A percentile compares a stretch with the other conserved stretches of the same genome.
These are phyloP conservation scores for Leccinum boreale DNA, from an alignment of 768 basidiomycete species.

Conservation along the genomic window DNA sequence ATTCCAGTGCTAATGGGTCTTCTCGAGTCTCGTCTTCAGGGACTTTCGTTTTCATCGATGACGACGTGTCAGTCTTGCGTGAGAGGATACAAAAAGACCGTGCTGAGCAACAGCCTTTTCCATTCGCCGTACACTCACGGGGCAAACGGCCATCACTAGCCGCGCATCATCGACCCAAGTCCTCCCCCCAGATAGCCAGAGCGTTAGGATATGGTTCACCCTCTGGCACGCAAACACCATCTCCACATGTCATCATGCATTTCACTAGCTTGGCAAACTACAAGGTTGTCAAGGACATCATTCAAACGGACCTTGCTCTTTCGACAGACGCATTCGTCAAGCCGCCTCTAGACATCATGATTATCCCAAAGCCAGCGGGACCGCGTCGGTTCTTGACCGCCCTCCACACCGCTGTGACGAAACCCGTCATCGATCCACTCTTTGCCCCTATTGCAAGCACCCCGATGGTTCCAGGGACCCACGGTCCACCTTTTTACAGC, in stretches of 20 bases:
- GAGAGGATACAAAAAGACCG: constrained; percentile 69
- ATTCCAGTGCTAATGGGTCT: constrained; percentile 18
- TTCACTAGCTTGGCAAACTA: constrained; percentile 91
- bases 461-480: constrained; percentile 72
- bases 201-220: constrained; percentile 38
- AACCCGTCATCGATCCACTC: constrained; percentile 85
- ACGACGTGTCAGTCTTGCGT: constrained; percentile 79
- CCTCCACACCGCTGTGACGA: constrained; percentile 84
- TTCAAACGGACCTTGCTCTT: constrained; percentile 54
- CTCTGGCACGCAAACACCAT: constrained; percentile 26
- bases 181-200: constrained; percentile 75
- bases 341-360: constrained; percentile 84
- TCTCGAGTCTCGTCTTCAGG: constrained; percentile 27
- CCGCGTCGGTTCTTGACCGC: constrained; percentile 91
- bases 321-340: constrained; percentile 45
- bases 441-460: constrained; percentile 95
- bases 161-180: constrained; percentile 68
- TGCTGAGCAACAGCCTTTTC: constrained; percentile 42
- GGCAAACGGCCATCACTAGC: constrained; percentile 66
- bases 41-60: constrained; percentile 90
- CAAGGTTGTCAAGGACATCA: constrained; percentile 80
- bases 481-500: constrained; percentile 44
- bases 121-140: constrained; percentile 41
- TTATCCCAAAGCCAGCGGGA: constrained; percentile 96
- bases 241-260: constrained; percentile 60